phyloP scores from a whole-genome alignment of 805 yeast species.

The Candida railenensis region DNA sequence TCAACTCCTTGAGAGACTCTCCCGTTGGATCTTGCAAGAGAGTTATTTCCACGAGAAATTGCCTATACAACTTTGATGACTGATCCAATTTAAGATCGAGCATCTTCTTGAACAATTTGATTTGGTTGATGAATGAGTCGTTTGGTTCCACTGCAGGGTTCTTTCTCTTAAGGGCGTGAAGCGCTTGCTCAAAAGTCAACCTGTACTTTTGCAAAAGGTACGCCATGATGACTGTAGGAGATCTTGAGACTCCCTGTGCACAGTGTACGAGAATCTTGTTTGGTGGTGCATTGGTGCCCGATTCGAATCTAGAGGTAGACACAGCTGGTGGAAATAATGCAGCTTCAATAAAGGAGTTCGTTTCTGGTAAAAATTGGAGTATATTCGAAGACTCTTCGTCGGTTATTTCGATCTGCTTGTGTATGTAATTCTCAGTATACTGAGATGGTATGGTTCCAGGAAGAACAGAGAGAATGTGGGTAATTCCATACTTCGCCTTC shows the following conservation, averaged over 20 bases:
- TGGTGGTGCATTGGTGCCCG: background rate
- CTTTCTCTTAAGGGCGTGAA: conserved; percentile 72
- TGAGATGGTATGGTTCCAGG: conserved; percentile 59
- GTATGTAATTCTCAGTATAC: conserved; percentile 46
- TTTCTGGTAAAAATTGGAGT: conserved; percentile 55
- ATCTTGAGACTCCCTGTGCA: conserved; percentile 52
- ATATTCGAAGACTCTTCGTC: conserved; percentile 72
- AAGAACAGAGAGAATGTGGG: conserved; percentile 71
- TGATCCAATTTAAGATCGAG: conserved; percentile 22
- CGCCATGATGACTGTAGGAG: conserved; percentile 45
- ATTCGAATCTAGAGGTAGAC: conserved; percentile 4
- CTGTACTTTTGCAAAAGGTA: conserved; percentile 54
- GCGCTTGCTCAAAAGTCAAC: conserved; percentile 57
- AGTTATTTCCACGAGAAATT: conserved; percentile 23
- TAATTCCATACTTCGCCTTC: conserved; percentile 51
- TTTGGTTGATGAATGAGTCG: conserved; percentile 69
- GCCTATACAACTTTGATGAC: conserved; percentile 21
- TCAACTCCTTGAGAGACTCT: conserved; percentile 24
- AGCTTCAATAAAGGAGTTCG: conserved; percentile 64
- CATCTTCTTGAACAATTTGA: conserved; percentile 54
- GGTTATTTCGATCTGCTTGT: conserved; percentile 64
- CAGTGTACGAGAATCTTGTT: conserved; percentile 45
- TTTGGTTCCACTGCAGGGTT: conserved; percentile 67
- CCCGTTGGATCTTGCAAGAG: conserved; percentile 43
- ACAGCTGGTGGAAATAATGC: conserved; percentile 51